A percentile compares a stretch with the other conserved stretches of the same genome.
Conservation (phyloP, 352 stramenopile species). For the Phytopythium helicoides region DNA sequence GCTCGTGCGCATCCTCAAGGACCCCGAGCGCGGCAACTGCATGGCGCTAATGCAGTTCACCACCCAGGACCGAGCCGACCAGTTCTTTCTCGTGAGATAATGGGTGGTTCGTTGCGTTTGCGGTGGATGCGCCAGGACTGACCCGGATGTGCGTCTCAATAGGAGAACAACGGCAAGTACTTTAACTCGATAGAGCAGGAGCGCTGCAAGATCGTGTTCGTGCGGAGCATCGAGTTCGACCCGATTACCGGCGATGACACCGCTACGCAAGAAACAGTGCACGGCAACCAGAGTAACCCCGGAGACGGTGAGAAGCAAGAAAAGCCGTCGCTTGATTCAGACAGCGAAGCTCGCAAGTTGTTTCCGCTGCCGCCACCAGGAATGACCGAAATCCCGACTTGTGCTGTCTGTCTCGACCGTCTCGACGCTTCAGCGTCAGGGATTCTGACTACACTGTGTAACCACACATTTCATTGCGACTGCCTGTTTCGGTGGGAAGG, state of each 20-base stretch:
- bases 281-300: background rate
- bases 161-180: constrained; percentile 87
- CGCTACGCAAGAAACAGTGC: background rate
- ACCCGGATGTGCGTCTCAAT: background rate
- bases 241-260: constrained; percentile 20
- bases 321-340: constrained; percentile 3
- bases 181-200: constrained; percentile 93
- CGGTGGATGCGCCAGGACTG: too few relatives aligned
- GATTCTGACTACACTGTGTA: constrained; percentile 97
- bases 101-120: background rate
- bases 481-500: constrained; percentile 95
- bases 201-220: constrained; percentile 89
- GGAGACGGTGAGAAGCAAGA: constrained; percentile 20
- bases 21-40: constrained; percentile 78
- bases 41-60: constrained; percentile 86
- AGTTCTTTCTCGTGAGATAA: constrained; percentile 61
- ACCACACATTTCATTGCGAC: constrained; percentile 98
- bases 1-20: constrained; percentile 78
- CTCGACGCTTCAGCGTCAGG: constrained; percentile 83
- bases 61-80: constrained; percentile 71
- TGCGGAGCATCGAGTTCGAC: constrained; percentile 87
- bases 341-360: constrained; percentile 32
- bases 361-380: constrained; percentile 60
- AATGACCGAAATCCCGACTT: constrained; percentile 89
- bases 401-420: constrained; percentile 90